These are phyloP conservation scores for Microstegium vimineum DNA, from an alignment of 176 grass and related monocot species.

Conservation along the genomic window DNA sequence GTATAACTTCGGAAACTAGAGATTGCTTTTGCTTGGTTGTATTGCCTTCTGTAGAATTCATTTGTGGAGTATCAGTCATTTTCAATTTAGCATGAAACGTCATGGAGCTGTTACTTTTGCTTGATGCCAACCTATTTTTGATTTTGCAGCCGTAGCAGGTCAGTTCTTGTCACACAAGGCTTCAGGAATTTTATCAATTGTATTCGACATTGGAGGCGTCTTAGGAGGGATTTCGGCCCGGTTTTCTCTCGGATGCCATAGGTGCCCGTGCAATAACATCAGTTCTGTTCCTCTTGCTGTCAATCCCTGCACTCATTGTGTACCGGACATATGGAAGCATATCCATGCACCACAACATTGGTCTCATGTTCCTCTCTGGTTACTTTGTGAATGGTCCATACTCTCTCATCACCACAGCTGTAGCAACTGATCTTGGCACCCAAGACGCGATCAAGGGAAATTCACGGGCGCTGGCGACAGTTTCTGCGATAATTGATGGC, in stretches of 20 bases:
- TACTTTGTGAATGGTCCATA: constrained; percentile 96
- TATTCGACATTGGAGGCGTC: constrained; percentile 92
- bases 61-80: not conserved
- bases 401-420: constrained; percentile 94
- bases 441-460: constrained; percentile 75
- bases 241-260: constrained; percentile 69
- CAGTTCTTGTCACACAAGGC: constrained; percentile 84
- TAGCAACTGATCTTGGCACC: constrained; percentile 89
- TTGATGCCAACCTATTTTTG: not conserved
- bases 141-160: constrained; percentile 66
- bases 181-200: constrained; percentile 76
- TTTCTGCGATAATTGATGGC: constrained; percentile 86
- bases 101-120: not conserved
- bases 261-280: constrained; percentile 67
- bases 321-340: constrained; percentile 77
- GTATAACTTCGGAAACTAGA: not conserved
- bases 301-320: constrained; percentile 71
- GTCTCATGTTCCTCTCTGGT: constrained; percentile 83
- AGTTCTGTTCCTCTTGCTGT: constrained; percentile 70
- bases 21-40: not conserved
- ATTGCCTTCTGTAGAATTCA: not conserved
- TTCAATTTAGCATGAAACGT: not conserved
- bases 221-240: constrained; percentile 82
- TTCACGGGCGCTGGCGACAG: constrained; percentile 80
- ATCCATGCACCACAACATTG: constrained; percentile 76